phyloP scores from a whole-genome alignment of 495 filamentous ascomycete species.

The Talaromyces proteolyticus region DNA sequence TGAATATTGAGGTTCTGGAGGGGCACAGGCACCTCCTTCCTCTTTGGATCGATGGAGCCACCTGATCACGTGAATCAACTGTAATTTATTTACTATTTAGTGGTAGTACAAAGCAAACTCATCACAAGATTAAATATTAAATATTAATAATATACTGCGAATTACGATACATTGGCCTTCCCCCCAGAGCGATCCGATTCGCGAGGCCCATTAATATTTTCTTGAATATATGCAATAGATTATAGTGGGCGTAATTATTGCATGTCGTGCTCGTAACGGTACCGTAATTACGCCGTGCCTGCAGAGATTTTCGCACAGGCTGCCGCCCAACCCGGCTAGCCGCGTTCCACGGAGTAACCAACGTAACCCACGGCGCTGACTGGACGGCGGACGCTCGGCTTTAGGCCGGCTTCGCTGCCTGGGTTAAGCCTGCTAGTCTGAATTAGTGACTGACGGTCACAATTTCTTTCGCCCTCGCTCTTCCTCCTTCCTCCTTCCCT shows the following conservation, averaged over 20 bases:
- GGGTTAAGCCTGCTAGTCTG: too few species aligned
- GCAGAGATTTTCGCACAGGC: not conserved
- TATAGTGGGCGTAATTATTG: too few species aligned
- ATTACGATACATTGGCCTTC: too few species aligned
- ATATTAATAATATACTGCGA: not conserved
- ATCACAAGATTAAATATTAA: too few species aligned
- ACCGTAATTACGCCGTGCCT: not conserved
- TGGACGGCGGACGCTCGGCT: not conserved
- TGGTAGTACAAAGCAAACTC: too few species aligned
- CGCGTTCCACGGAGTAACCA: too few species aligned
- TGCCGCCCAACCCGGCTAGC: too few species aligned
- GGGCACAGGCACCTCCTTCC: too few species aligned
- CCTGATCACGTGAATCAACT: not conserved
- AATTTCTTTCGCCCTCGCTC: not conserved
- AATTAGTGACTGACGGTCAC: not conserved
- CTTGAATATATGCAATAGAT: too few species aligned
- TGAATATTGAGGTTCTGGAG: too few species aligned
- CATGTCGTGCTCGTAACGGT: not conserved
- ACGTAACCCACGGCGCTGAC: too few species aligned
- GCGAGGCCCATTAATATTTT: not conserved
- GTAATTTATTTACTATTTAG: not conserved
- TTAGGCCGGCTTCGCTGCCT: too few species aligned
- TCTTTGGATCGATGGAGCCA: not conserved
- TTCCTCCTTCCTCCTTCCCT: constrained; percentile 1
- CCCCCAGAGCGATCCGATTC: not conserved